These are phyloP conservation scores for Rhodotorula mucilaginosa DNA, from an alignment of 1,284 basidiomycete species.

Conservation along the genomic window DNA sequence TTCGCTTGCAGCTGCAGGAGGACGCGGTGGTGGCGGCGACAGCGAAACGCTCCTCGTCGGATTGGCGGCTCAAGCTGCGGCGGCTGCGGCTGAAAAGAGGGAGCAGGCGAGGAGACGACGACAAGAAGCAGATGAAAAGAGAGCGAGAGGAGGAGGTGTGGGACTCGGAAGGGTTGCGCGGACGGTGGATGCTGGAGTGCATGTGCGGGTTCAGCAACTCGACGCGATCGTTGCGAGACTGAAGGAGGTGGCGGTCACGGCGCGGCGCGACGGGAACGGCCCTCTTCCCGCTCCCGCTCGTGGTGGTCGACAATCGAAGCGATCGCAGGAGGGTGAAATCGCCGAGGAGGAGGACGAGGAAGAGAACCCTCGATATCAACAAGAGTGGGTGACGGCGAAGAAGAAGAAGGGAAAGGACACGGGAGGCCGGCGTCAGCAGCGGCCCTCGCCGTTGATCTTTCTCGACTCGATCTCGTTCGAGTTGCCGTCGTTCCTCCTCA, in stretches of 20 bases:
- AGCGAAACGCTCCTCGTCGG: slow-evolving; percentile 3
- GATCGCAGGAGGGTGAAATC: background rate
- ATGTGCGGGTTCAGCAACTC: slow-evolving; percentile 30
- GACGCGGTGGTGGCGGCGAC: background rate
- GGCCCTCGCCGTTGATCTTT: slow-evolving; percentile 14
- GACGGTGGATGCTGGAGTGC: slow-evolving; percentile 17
- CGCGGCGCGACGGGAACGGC: too few species aligned
- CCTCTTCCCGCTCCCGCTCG: too few species aligned
- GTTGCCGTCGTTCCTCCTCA: slow-evolving; percentile 26
- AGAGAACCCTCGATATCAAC: too few species aligned
- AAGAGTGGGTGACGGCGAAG: background rate
- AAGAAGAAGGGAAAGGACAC: background rate
- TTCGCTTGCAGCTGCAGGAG: background rate
- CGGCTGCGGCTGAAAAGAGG: background rate
- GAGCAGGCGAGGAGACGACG: background rate
- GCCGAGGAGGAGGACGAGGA: too few species aligned
- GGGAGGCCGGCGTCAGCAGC: background rate
- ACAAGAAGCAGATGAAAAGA: background rate
- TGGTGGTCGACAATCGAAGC: too few species aligned
- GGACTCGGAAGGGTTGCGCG: background rate
- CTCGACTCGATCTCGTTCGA: slow-evolving; percentile 21
- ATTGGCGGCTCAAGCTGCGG: background rate
- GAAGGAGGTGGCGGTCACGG: background rate
- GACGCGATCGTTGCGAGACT: slow-evolving; percentile 8
- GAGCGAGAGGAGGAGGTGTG: background rate